phyloP scores from a whole-genome alignment of 1,139 yeast genomes.

The Blastobotrys niveus region DNA sequence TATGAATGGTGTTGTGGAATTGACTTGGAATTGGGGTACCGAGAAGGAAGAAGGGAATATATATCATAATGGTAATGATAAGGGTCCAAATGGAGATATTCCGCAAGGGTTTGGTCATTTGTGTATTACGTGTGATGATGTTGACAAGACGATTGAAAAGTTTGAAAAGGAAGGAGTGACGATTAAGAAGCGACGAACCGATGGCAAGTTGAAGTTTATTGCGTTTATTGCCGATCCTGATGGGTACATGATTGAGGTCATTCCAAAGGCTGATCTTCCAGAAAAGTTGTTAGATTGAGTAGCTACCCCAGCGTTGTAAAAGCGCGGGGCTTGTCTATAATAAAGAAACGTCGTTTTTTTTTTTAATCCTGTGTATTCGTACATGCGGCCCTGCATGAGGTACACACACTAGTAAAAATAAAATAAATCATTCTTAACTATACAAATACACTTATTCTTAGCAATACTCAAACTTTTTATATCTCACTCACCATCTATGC shows the following conservation, averaged over 20 bases:
- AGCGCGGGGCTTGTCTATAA: too few species aligned
- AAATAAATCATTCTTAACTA: background rate
- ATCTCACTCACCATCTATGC: conserved; percentile 33
- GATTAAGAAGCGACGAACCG: conserved; percentile 49
- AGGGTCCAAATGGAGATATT: conserved; percentile 22
- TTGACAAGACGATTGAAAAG: conserved; percentile 49
- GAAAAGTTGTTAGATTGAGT: conserved; percentile 15
- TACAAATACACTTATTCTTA: background rate
- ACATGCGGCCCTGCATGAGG: background rate
- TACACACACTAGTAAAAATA: too few species aligned
- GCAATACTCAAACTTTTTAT: background rate
- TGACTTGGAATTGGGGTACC: conserved; percentile 95
- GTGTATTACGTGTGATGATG: conserved; percentile 66
- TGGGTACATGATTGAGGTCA: conserved; percentile 75
- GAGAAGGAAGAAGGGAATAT: conserved; percentile 61
- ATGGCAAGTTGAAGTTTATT: conserved; percentile 55
- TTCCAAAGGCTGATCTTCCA: conserved; percentile 38
- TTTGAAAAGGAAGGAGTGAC: conserved; percentile 46
- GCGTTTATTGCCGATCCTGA: conserved; percentile 90
- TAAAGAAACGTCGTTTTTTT: too few species aligned
- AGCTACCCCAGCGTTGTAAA: too few species aligned
- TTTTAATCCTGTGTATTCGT: background rate
- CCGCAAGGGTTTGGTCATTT: conserved; percentile 85
- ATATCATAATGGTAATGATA: conserved; percentile 81
- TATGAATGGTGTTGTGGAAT: conserved; percentile 69